Percentiles rank a stretch among this genome's conserved stretches.
phyloP scores from a whole-genome alignment of 2,329 filamentous ascomycete species.

The Didymella segeticola region DNA sequence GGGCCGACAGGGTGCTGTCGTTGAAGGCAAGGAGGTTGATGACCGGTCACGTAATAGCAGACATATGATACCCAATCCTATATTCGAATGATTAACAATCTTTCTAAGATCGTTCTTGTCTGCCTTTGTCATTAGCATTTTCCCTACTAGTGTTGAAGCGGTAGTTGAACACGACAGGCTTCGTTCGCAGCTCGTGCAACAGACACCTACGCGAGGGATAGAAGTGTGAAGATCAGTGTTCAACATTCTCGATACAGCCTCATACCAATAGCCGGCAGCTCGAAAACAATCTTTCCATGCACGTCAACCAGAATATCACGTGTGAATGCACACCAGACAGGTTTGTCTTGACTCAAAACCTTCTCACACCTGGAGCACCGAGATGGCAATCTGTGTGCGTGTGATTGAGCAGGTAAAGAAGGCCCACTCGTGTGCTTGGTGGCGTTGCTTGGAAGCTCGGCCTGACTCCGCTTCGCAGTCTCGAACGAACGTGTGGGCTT shows the following conservation, averaged over 20 bases:
- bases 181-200: too few species aligned
- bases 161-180: too few species aligned
- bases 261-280: too few species aligned
- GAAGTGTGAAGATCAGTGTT: too few species aligned
- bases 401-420: conserved; percentile 10
- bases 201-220: too few species aligned
- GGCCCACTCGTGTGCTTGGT: not conserved
- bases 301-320: not conserved
- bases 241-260: too few species aligned
- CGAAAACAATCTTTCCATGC: not conserved
- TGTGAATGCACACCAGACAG: not conserved
- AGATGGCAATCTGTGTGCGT: not conserved
- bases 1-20: conserved; percentile 42
- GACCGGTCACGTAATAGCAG: not conserved
- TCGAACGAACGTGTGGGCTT: not conserved
- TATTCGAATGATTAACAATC: not conserved
- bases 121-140: not conserved
- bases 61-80: conserved; percentile 11
- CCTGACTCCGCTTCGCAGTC: not conserved
- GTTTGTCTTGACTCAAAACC: not conserved
- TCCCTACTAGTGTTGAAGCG: not conserved
- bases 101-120: not conserved
- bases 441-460: conserved; percentile 6
- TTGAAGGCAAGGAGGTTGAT: conserved; percentile 1
- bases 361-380: not conserved